Conservation (phyloP, 257 asterid genomes). For the Nicotiana paniculata region DNA sequence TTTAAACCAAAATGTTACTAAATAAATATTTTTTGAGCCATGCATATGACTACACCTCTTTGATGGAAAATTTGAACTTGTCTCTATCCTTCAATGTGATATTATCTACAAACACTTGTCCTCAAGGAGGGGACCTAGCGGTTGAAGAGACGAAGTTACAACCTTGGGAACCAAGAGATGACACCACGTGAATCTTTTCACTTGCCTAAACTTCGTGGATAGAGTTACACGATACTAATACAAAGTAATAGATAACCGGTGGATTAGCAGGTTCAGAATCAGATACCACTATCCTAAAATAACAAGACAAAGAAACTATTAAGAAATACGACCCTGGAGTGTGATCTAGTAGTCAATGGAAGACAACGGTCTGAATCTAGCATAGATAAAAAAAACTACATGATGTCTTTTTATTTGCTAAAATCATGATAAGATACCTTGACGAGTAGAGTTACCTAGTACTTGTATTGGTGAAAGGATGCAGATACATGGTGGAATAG, state of each 20-base stretch:
- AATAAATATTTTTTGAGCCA: neutral
- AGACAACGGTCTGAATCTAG: neutral
- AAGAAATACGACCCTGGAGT: neutral
- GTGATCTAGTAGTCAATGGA: neutral
- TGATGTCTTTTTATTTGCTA: neutral
- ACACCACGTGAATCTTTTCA: neutral
- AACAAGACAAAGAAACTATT: neutral
- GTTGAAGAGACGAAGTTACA: neutral
- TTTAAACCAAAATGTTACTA: no score
- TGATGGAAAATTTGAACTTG: neutral
- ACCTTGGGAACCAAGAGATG: slow-evolving; percentile 1
- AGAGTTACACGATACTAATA: neutral
- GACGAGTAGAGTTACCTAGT: neutral
- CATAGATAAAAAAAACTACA: neutral
- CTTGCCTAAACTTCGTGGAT: neutral
- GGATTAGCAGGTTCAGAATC: neutral
- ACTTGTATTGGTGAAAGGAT: neutral
- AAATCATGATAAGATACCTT: neutral
- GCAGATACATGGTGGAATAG: neutral
- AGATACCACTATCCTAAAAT: neutral
- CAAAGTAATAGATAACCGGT: neutral
- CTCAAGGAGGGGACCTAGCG: neutral
- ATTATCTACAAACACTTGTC: neutral
- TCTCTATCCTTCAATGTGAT: neutral
- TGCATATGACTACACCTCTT: neutral